Percentiles rank a stretch among this genome's conserved stretches.
Evolutionary conservation across 1,284 basidiomycete genomes (phyloP).

Genomic region (Sanghuangporus sanghuang): DNA sequence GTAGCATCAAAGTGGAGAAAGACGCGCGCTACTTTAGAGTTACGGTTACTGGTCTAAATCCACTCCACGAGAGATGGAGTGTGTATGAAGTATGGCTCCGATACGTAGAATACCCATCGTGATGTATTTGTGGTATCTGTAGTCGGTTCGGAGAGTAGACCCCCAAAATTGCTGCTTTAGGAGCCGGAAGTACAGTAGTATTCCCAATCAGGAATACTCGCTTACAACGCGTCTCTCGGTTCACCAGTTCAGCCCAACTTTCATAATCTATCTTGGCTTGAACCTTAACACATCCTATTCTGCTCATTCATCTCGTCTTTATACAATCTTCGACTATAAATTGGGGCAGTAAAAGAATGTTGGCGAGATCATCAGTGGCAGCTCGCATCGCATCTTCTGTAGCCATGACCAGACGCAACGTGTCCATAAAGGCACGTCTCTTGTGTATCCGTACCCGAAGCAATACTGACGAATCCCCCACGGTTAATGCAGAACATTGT

Average conservation of each 20-base stretch:
- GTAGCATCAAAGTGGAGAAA: conserved; percentile 26
- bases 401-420: conserved; percentile 7
- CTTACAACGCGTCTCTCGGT: neutral
- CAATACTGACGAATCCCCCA: conserved; percentile 1
- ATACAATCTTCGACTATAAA: neutral
- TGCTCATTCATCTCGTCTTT: neutral
- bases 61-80: conserved; percentile 34
- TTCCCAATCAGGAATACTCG: neutral
- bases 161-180: neutral
- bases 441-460: neutral
- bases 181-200: neutral
- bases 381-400: neutral
- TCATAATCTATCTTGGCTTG: neutral
- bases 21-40: conserved; percentile 34
- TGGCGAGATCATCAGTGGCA: neutral
- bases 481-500: conserved; percentile 40
- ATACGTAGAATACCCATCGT: neutral
- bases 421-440: conserved; percentile 11
- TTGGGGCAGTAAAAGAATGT: neutral
- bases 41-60: conserved; percentile 8
- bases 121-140: neutral
- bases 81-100: conserved; percentile 45
- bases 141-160: neutral
- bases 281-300: neutral
- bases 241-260: neutral